These are phyloP conservation scores for Crotalaria pallida DNA, from an alignment of 306 rosid species.

Conservation along the genomic window DNA sequence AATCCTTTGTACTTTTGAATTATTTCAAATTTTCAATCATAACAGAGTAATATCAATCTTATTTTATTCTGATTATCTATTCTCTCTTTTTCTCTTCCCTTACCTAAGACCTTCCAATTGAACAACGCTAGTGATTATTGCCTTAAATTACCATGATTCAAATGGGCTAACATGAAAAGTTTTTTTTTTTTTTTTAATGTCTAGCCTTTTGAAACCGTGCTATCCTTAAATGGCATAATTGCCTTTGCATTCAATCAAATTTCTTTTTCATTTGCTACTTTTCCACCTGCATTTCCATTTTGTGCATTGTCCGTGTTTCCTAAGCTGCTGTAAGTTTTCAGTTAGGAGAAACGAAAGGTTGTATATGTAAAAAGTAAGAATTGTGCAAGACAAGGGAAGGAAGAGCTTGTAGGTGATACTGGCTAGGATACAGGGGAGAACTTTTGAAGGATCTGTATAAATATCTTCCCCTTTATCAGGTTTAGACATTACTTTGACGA, in stretches of 20 bases:
- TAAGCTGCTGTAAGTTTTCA: slow-evolving; percentile 8
- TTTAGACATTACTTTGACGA: background rate
- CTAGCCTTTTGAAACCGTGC: background rate
- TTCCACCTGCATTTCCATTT: background rate
- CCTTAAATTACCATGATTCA: background rate
- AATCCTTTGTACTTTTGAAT: no score
- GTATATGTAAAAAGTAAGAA: background rate
- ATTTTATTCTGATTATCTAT: no score
- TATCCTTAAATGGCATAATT: background rate
- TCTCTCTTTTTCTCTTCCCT: no score
- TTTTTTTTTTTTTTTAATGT: background rate
- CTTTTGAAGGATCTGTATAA: slow-evolving; percentile 4
- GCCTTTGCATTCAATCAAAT: background rate
- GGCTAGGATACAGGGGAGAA: background rate
- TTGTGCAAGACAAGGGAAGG: background rate
- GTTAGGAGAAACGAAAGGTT: background rate
- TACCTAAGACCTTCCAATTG: no score
- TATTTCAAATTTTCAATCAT: no score
- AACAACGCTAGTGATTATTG: background rate
- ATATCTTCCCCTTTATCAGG: background rate
- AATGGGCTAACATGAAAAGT: background rate
- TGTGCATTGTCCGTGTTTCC: slow-evolving; percentile 4
- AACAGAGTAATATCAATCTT: no score
- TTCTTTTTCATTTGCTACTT: background rate
- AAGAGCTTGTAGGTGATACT: background rate